Percentiles rank a stretch among this genome's conserved stretches.
These are phyloP conservation scores for Aspergillus sp. DNA, from an alignment of 2,329 filamentous ascomycete species.

Conservation along the genomic window DNA sequence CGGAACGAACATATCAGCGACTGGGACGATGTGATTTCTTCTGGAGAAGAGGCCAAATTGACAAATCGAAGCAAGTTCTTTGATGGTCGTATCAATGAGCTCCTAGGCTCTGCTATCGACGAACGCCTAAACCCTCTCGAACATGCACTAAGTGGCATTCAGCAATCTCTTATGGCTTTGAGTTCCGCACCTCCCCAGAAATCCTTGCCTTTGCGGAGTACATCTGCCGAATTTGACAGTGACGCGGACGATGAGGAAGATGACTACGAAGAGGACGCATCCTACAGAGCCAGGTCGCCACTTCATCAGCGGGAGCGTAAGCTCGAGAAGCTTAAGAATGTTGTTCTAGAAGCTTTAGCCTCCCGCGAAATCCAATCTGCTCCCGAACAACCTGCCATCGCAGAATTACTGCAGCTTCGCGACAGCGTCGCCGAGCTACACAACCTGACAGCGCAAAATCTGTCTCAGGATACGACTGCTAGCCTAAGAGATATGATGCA, in stretches of 20 bases:
- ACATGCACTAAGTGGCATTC: slow-evolving; percentile 72
- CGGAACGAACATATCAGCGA: slow-evolving; percentile 71
- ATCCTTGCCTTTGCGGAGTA: slow-evolving; percentile 61
- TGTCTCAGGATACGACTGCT: slow-evolving; percentile 41
- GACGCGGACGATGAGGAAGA: slow-evolving; percentile 96
- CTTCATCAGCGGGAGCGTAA: slow-evolving; percentile 66
- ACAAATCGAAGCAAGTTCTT: slow-evolving; percentile 83
- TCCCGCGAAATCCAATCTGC: slow-evolving; percentile 39
- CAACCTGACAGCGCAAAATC: slow-evolving; percentile 39
- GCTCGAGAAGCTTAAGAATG: slow-evolving; percentile 74
- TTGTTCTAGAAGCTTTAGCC: slow-evolving; percentile 65
- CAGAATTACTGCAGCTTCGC: slow-evolving; percentile 41
- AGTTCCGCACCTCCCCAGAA: slow-evolving; percentile 55
- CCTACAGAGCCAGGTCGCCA: slow-evolving; percentile 72
- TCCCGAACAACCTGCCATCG: slow-evolving; percentile 26
- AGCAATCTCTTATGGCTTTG: slow-evolving; percentile 64
- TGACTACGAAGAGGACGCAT: slow-evolving; percentile 52
- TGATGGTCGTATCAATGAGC: slow-evolving; percentile 81
- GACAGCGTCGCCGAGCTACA: slow-evolving; percentile 40
- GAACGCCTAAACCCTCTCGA: slow-evolving; percentile 79
- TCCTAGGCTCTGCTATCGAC: slow-evolving; percentile 76
- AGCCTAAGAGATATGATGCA: slow-evolving; percentile 64
- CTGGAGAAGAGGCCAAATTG: slow-evolving; percentile 80
- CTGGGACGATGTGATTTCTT: slow-evolving; percentile 85
- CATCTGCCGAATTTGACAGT: slow-evolving; percentile 74